Conservation (phyloP, 805 yeast genomes). For the Pichia manshurica region DNA sequence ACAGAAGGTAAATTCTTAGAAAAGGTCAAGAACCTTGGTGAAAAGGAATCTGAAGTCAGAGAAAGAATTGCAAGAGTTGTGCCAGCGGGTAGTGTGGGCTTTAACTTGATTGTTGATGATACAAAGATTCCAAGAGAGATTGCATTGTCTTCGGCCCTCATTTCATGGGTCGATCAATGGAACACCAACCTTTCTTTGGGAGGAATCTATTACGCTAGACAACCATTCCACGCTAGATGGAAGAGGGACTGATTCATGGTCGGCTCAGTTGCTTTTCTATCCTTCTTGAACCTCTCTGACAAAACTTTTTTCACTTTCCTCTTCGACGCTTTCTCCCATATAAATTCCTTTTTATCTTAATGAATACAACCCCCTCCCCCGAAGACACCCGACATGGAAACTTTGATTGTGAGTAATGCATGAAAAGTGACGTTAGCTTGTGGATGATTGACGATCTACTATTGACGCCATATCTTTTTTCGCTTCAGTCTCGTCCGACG, state of each 20-base stretch:
- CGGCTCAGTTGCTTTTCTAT: too few species aligned
- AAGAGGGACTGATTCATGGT: conserved; percentile 39
- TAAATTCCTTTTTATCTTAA: too few species aligned
- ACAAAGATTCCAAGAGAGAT: conserved; percentile 50
- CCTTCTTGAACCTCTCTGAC: too few species aligned
- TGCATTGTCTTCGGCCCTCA: conserved; percentile 54
- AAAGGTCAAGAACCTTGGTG: conserved; percentile 52
- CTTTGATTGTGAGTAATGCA: too few species aligned
- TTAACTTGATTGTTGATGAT: conserved; percentile 50
- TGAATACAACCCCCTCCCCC: too few species aligned
- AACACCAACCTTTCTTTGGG: conserved; percentile 55
- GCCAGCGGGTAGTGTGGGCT: conserved; percentile 49
- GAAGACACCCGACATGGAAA: too few species aligned
- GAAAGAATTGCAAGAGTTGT: conserved; percentile 56
- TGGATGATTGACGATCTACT: too few species aligned
- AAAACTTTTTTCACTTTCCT: too few species aligned
- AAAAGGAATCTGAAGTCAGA: conserved; percentile 57
- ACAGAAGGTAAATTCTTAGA: conserved; percentile 53
- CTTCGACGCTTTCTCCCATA: too few species aligned
- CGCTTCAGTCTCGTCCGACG: too few species aligned
- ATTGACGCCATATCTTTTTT: too few species aligned
- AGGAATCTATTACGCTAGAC: conserved; percentile 56
- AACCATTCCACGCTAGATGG: conserved; percentile 47
- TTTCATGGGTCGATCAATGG: conserved; percentile 64
- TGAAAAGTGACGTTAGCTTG: too few species aligned